These are phyloP conservation scores for Abortiporus biennis DNA, from an alignment of 1,284 basidiomycete species.

Conservation along the genomic window DNA sequence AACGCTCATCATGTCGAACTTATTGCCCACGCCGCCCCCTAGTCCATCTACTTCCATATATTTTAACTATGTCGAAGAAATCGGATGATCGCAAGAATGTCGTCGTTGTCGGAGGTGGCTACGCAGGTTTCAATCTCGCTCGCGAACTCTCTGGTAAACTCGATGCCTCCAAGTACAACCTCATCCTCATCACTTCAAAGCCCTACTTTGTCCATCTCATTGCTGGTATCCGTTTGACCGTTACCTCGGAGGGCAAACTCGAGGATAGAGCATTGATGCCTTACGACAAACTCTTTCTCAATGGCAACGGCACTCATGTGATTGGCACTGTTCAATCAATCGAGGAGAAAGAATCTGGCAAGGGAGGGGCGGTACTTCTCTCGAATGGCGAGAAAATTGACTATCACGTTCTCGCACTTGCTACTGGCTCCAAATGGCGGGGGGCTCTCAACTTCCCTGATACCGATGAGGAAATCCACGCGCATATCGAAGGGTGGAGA, in stretches of 20 bases:
- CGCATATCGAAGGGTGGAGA: constrained; percentile 37
- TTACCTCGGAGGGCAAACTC: constrained; percentile 25
- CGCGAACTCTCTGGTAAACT: constrained; percentile 28
- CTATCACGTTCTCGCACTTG: constrained; percentile 50
- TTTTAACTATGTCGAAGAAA: constrained; percentile 19
- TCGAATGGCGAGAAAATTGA: constrained; percentile 40
- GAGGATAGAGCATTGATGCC: constrained; percentile 30
- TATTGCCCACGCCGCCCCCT: no score
- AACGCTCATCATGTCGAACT: no score
- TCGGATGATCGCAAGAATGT: constrained; percentile 24
- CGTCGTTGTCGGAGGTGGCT: constrained; percentile 34
- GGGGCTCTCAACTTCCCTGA: constrained; percentile 43
- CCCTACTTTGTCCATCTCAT: constrained; percentile 29
- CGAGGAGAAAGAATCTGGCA: constrained; percentile 27
- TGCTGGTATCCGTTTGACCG: constrained; percentile 27
- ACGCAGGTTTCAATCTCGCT: constrained; percentile 22
- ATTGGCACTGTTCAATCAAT: constrained; percentile 40
- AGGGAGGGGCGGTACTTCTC: constrained; percentile 40
- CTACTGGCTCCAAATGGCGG: constrained; percentile 51
- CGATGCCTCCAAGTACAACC: constrained; percentile 23
- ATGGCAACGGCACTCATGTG: constrained; percentile 38
- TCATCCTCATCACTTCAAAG: constrained; percentile 29
- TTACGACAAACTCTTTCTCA: constrained; percentile 40
- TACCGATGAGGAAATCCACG: constrained; percentile 29
- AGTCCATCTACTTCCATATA: neutral